A percentile compares a stretch with the other conserved stretches of the same genome.
These are phyloP conservation scores for Aotearoamyces nothofagi DNA, from an alignment of 2,329 filamentous ascomycete species.

Conservation along the genomic window DNA sequence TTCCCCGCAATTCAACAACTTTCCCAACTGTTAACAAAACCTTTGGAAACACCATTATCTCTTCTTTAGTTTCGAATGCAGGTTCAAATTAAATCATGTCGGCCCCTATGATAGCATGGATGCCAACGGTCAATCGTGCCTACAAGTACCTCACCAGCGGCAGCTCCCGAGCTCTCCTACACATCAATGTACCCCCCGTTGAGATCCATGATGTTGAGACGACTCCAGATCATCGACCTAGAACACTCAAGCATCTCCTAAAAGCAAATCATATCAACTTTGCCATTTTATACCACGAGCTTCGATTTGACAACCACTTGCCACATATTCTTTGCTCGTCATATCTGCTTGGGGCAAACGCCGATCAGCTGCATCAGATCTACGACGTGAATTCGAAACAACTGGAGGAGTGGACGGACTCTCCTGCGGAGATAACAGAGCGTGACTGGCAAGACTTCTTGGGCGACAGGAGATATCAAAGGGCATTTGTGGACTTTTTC, in stretches of 20 bases:
- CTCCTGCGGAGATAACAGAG: slow-evolving; percentile 68
- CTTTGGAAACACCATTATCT: too few species aligned
- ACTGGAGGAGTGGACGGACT: slow-evolving; percentile 69
- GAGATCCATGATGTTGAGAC: slow-evolving; percentile 69
- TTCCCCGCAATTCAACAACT: too few species aligned
- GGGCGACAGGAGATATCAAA: slow-evolving; percentile 67
- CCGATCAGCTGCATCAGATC: slow-evolving; percentile 58
- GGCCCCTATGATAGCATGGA: slow-evolving; percentile 26
- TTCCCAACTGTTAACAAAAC: too few species aligned
- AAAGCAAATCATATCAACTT: slow-evolving; percentile 87
- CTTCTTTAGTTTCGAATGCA: too few species aligned
- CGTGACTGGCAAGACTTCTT: slow-evolving; percentile 80
- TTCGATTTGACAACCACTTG: slow-evolving; percentile 69
- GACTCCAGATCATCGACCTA: slow-evolving; percentile 58
- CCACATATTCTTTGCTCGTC: slow-evolving; percentile 72
- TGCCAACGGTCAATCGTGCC: slow-evolving; percentile 25
- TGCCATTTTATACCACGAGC: slow-evolving; percentile 63
- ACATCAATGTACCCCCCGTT: slow-evolving; percentile 48
- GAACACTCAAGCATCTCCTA: slow-evolving; percentile 79
- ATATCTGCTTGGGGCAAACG: slow-evolving; percentile 67
- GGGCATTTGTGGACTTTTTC: slow-evolving; percentile 88
- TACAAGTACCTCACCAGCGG: slow-evolving; percentile 18
- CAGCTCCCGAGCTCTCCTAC: slow-evolving; percentile 15
- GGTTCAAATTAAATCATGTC: too few species aligned
- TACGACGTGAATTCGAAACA: slow-evolving; percentile 63